These are phyloP conservation scores for Colletotrichum higginsianum DNA, from an alignment of 2,329 filamentous ascomycete species.

Conservation along the genomic window DNA sequence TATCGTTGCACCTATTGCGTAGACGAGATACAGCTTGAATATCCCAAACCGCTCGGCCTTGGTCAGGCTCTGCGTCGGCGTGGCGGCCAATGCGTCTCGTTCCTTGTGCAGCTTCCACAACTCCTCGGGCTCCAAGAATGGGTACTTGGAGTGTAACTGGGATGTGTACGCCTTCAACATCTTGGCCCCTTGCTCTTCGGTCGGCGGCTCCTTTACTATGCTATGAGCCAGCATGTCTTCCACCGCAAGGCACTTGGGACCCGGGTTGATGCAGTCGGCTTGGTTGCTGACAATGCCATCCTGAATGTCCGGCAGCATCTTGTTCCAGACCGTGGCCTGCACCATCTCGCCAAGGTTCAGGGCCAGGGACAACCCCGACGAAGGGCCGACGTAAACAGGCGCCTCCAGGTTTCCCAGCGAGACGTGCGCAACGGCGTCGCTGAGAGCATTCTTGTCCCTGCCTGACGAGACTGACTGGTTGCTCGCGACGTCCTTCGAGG, in stretches of 20 bases:
- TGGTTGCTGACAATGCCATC: slow-evolving; percentile 35
- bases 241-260: slow-evolving; percentile 49
- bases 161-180: slow-evolving; percentile 62
- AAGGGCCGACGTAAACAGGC: slow-evolving; percentile 59
- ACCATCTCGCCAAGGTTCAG: slow-evolving; percentile 67
- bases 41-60: slow-evolving; percentile 57
- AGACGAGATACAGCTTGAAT: slow-evolving; percentile 67
- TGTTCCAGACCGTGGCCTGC: slow-evolving; percentile 68
- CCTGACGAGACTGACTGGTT: slow-evolving; percentile 6
- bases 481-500: slow-evolving; percentile 6
- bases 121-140: slow-evolving; percentile 62
- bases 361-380: slow-evolving; percentile 64
- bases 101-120: slow-evolving; percentile 60
- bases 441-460: slow-evolving; percentile 47
- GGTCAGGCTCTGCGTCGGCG: slow-evolving; percentile 46
- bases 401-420: slow-evolving; percentile 61
- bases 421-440: slow-evolving; percentile 64
- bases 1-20: slow-evolving; percentile 65
- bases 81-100: slow-evolving; percentile 54
- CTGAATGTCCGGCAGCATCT: slow-evolving; percentile 54
- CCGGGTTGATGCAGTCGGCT: slow-evolving; percentile 17
- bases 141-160: slow-evolving; percentile 63
- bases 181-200: slow-evolving; percentile 59
- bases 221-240: slow-evolving; percentile 59
- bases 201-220: slow-evolving; percentile 58